Percentiles rank a stretch among this genome's conserved stretches.
phyloP scores from a whole-genome alignment of 106 monocot species.

The Gastrodia elata region DNA sequence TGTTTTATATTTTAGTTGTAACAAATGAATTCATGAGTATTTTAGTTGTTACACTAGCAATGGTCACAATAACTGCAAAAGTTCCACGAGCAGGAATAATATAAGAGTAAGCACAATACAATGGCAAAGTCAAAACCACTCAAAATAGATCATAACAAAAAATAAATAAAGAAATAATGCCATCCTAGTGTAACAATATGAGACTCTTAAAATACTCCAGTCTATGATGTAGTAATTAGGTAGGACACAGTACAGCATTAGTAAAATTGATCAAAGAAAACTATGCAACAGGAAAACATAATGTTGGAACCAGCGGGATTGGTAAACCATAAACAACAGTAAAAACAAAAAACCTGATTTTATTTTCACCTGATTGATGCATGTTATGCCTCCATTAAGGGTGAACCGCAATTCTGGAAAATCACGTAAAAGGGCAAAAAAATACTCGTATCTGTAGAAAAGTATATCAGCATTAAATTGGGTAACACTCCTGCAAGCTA shows the following conservation, averaged over 20 bases:
- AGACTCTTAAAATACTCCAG: too few species aligned
- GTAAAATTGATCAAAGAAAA: not conserved
- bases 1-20: too few species aligned
- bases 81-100: too few species aligned
- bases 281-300: not conserved
- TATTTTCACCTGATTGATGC: conserved; percentile 62
- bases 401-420: conserved; percentile 87
- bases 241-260: too few species aligned
- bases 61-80: too few species aligned
- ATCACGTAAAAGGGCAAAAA: conserved; percentile 85
- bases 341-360: not conserved
- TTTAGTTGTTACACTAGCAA: too few species aligned
- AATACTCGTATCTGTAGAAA: conserved; percentile 81
- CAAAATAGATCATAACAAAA: not conserved
- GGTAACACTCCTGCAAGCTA: not conserved
- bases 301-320: not conserved
- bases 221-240: too few species aligned
- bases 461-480: not conserved
- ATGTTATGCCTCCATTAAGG: conserved; percentile 87
- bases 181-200: too few species aligned
- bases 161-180: too few species aligned
- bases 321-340: not conserved
- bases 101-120: not conserved
- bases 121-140: too few species aligned
- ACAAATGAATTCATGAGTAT: too few species aligned